Evolutionary conservation across 2,329 filamentous ascomycete species (phyloP), one percentile per base, ranked within the genome.

Genomic region (Ophiostoma angusticollis): DNA sequence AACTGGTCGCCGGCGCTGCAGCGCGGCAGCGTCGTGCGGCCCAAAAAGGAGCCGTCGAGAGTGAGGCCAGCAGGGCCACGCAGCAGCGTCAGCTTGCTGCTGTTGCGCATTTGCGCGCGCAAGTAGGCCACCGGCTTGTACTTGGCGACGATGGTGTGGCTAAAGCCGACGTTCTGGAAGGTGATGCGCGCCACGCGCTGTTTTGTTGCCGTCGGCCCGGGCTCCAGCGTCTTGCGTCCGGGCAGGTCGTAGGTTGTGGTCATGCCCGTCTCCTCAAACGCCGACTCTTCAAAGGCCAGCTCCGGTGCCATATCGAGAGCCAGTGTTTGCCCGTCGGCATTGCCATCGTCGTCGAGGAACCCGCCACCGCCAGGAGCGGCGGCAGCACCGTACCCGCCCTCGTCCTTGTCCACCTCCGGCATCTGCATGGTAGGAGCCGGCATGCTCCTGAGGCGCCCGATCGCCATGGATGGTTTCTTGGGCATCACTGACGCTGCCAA

Each of bases 1-100:
- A 80, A 70, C 1, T 52, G 47, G 37, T 73, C 70, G 27, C 71
- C 70, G 0, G 71, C 58, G 32, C 63, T 67, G 51, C 72, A 75
- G 22, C 67, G 65, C 2, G 73, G 70, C 24, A 79, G 58, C 1
- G 52, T 59, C 2, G 67, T 65, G 40, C 70, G 70, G 4, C 75
- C 74, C 39, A 80, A 58, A 55, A 79, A 80, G 8, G 64, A 64
- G 3, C 72, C 71, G 50, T 80, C 76, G n/a, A 80, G 65, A 0
- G 71, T 78, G 7, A 80, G 59, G 5, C 73, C 71, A 0, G 65
- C 63, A 1, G 63, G 62, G 5, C 74, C 74, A 35, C 60, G 59
- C 16, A 77, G 64, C 6, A 80, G 59, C 0, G 71, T 70, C 31
- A 76, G 60, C 45, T 64, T 65, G 50, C 67, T 72, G 13, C 54